phyloP scores from a whole-genome alignment of 1,284 basidiomycete genomes.

The Inonotus obliquus region DNA sequence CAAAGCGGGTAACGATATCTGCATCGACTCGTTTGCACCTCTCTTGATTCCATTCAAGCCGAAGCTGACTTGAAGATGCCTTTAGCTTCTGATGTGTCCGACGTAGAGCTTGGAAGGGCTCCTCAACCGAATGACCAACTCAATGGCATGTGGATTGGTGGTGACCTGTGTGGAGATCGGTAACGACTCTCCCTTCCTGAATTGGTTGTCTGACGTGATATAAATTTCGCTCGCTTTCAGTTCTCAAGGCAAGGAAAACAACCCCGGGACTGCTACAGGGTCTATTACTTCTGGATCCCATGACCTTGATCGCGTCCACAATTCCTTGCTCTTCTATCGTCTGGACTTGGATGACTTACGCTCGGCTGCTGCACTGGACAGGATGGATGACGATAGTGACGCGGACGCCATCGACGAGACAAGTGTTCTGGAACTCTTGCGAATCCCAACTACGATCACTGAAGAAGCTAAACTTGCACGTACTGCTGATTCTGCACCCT shows the following conservation, averaged over 20 bases:
- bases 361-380: constrained; percentile 7
- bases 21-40: neutral
- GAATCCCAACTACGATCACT: neutral
- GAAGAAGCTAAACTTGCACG: neutral
- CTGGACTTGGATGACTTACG: constrained; percentile 14
- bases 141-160: constrained; percentile 10
- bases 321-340: constrained; percentile 1
- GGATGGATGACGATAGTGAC: neutral
- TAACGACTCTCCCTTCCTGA: neutral
- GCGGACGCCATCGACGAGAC: constrained; percentile 8
- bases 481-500: neutral
- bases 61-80: neutral
- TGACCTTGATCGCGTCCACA: neutral
- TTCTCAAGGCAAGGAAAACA: neutral
- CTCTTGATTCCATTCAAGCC: neutral
- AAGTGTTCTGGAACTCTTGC: constrained; percentile 6
- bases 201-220: neutral
- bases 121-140: neutral
- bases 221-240: neutral
- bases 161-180: constrained; percentile 1
- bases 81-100: neutral
- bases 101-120: constrained; percentile 7
- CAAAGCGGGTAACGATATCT: neutral
- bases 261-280: neutral
- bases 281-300: neutral